A percentile compares a stretch with the other conserved stretches of the same genome.
Evolutionary conservation across 2,329 filamentous ascomycete genomes (phyloP).

Genomic region (Lachnellula arida): DNA sequence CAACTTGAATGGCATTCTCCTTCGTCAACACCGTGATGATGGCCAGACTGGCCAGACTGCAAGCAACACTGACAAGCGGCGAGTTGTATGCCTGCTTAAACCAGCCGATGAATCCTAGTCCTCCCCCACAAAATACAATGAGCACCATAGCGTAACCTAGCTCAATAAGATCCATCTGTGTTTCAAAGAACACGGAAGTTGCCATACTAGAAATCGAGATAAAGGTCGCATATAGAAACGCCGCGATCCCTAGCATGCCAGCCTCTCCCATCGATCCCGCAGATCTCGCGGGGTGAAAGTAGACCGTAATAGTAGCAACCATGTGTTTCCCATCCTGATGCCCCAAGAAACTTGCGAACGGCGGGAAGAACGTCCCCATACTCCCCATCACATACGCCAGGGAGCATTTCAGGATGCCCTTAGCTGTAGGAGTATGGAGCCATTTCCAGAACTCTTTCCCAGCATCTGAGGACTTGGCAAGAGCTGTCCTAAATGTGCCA

Average conservation of each 20-base stretch:
- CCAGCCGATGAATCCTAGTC: slow-evolving; percentile 84
- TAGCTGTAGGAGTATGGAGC: slow-evolving; percentile 66
- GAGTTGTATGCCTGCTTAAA: slow-evolving; percentile 74
- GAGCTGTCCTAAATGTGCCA: slow-evolving; percentile 33
- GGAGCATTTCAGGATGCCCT: slow-evolving; percentile 84
- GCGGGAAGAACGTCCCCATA: slow-evolving; percentile 75
- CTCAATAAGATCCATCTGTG: slow-evolving; percentile 58
- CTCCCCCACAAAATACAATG: slow-evolving; percentile 78
- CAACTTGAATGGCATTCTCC: slow-evolving; percentile 80
- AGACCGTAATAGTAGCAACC: slow-evolving; percentile 88
- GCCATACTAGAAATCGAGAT: slow-evolving; percentile 83
- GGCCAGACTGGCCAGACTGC: slow-evolving; percentile 79
- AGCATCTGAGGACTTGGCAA: slow-evolving; percentile 33
- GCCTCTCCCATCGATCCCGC: slow-evolving; percentile 89
- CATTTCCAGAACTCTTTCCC: slow-evolving; percentile 49
- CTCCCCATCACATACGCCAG: slow-evolving; percentile 84
- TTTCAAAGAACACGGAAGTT: slow-evolving; percentile 74
- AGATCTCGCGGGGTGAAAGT: slow-evolving; percentile 86
- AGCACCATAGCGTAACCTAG: slow-evolving; percentile 77
- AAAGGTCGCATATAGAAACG: slow-evolving; percentile 72
- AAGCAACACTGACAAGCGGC: slow-evolving; percentile 77
- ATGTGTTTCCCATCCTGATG: slow-evolving; percentile 87
- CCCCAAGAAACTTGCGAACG: slow-evolving; percentile 70
- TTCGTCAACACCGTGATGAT: slow-evolving; percentile 89
- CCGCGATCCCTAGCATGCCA: slow-evolving; percentile 67